Evolutionary conservation across 371 early-diverging fungal genomes (phyloP), one percentile per base, ranked within the genome.

Genomic region (Dinochytrium kinnereticum): DNA sequence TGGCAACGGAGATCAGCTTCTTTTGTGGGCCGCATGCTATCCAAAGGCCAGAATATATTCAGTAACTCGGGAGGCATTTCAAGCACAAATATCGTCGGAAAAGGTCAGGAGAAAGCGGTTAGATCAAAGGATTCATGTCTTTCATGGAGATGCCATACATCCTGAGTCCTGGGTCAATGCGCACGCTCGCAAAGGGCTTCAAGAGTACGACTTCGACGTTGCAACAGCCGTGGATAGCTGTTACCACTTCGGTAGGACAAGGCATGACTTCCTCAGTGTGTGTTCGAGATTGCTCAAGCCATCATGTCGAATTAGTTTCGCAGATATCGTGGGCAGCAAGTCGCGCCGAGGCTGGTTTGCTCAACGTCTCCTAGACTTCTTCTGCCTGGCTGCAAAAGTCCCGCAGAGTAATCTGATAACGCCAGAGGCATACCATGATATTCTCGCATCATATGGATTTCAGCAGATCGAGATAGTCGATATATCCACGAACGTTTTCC

Each of bases 1-100:
- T 2, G 66, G 66, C 7, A 40, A 44, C 37, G 66, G 66, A 3
- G 66, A 66, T 28, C 66, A 66, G 30, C 66, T 66, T 24, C 44
- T 66, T 3, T 30, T 40, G 2, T 66, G 66, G 66, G 24, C 24
- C 17, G 7, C 26, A 5, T 28, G 3, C 5, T 66, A n/a, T 10
- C 66, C 38, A 2, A 66, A 66, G 21, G 38, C 44, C 2, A 10
- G 24, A 24, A 40, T 66, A 2, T 38, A 30, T 3, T 37, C 66
- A 1, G 38, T 37, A 2, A 66, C 66, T 19, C 24, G 10, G n/a
- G 66, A 66, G 28, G 24, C 15, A 5, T 2, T 3, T 2, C 66
- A 66, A 19, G 66, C 49, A 2, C 17, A 40, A 17, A 5, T 66
- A 5, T 37, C 66, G 7, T 17, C 5, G 2, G 2, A 21, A 10